phyloP scores from a whole-genome alignment of 208 protist genomes.

The Leishmania aethiopica region DNA sequence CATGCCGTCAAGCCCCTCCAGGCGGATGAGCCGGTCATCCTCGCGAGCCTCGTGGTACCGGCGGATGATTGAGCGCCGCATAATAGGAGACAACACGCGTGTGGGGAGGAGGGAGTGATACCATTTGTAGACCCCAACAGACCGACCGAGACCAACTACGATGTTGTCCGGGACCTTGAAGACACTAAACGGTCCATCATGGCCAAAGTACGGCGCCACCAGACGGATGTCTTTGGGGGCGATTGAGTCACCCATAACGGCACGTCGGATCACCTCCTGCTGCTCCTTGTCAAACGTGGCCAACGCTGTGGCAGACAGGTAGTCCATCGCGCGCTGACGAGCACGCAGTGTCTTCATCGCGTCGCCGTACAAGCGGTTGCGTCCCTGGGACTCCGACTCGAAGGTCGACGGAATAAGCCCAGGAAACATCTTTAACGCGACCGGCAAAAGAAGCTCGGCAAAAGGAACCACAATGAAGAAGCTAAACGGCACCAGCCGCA shows the following conservation, averaged over 20 bases:
- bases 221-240: constrained; percentile 75
- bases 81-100: constrained; percentile 55
- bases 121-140: constrained; percentile 76
- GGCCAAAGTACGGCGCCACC: constrained; percentile 76
- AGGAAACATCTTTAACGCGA: constrained; percentile 97
- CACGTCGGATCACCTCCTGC: constrained; percentile 80
- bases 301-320: constrained; percentile 81
- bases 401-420: constrained; percentile 97
- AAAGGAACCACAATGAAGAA: constrained; percentile 97
- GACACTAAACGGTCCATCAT: constrained; percentile 83
- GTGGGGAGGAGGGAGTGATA: constrained; percentile 75
- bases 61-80: constrained; percentile 70
- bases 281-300: constrained; percentile 80
- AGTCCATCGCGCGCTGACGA: constrained; percentile 84
- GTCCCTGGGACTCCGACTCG: constrained; percentile 86
- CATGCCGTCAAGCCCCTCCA: constrained; percentile 83
- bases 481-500: constrained; percentile 96
- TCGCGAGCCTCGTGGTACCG: constrained; percentile 83
- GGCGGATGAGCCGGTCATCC: constrained; percentile 81
- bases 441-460: constrained; percentile 95
- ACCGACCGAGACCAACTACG: constrained; percentile 65
- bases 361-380: constrained; percentile 77
- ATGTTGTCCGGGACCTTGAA: constrained; percentile 84
- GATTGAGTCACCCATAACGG: constrained; percentile 77
- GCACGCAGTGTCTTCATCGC: constrained; percentile 82